A percentile compares a stretch with the other conserved stretches of the same genome.
These are phyloP conservation scores for Phaeodactylum tricornutum DNA, from an alignment of 108 stramenopile genomes.

Conservation along the genomic window DNA sequence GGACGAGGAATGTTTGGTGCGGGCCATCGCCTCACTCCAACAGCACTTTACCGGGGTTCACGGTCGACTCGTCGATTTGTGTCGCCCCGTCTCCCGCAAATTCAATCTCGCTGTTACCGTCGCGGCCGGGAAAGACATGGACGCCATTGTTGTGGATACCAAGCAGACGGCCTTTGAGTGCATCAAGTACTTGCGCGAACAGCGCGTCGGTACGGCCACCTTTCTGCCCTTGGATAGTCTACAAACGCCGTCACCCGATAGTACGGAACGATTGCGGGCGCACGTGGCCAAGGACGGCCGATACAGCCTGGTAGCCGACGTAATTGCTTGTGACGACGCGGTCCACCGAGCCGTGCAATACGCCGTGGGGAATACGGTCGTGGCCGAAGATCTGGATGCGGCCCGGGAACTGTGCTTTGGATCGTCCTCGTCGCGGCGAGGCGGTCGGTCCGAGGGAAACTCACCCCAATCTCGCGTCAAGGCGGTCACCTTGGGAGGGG, in stretches of 20 bases:
- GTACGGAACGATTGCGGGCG: slow-evolving; percentile 82
- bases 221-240: slow-evolving; percentile 93
- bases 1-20: slow-evolving; percentile 73
- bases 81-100: slow-evolving; percentile 83
- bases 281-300: slow-evolving; percentile 62
- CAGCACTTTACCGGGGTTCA: slow-evolving; percentile 87
- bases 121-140: slow-evolving; percentile 96
- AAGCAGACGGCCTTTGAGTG: slow-evolving; percentile 84
- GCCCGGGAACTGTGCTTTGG: slow-evolving; percentile 86
- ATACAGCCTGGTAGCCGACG: slow-evolving; percentile 81
- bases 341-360: slow-evolving; percentile 78
- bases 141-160: slow-evolving; percentile 95
- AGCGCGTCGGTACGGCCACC: slow-evolving; percentile 87
- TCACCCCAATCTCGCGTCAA: slow-evolving; percentile 69
- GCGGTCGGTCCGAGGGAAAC: slow-evolving; percentile 11
- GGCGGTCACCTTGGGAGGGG: slow-evolving; percentile 90
- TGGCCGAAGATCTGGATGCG: slow-evolving; percentile 87
- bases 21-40: slow-evolving; percentile 72
- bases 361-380: slow-evolving; percentile 91
- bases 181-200: slow-evolving; percentile 89
- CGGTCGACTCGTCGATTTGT: slow-evolving; percentile 92
- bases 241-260: slow-evolving; percentile 57
- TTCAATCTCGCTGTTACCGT: slow-evolving; percentile 93
- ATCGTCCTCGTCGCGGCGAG: background rate
- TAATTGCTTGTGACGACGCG: slow-evolving; percentile 77